Base-by-base conservation (phyloP, 208 protist genomes). In the Wallacemonas collosoma region DNA sequence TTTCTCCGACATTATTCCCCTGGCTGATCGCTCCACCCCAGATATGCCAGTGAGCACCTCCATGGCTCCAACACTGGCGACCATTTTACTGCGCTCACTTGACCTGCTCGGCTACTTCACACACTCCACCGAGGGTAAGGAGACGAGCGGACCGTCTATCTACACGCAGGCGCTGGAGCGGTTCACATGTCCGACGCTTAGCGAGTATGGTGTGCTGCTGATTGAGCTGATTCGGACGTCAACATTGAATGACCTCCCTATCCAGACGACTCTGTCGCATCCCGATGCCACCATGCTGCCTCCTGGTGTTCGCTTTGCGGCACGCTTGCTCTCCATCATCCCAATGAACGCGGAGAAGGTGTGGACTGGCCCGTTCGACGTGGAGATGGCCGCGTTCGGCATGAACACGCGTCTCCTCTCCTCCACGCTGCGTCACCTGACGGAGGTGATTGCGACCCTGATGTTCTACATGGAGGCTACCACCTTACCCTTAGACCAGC, bases 61-160 rank as follows among this genome's bases (percentile, higher is more conserved):
- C 82, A 48, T 86, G 70, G 47, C 62, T 51, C 71, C 80, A 48
- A 93, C 91, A 14, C 66, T 88, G 12, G 80, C 87, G 14, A 86
- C 70, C 41, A 75, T 89, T 62, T 86, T 94, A 60, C 79, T 97
- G 55, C 83, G 87, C 66, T 87, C 83, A n/a, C 82, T 97, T 45
- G 93, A 97, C 71, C 82, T 95, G 43, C 84, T 97, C 55, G 93
- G 93, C 58, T 97, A 97, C 77, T 90, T 97, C 71, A 93, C 91
- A 1, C 93, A 97, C 80, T 77, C 79, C 35, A 82, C 81, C 5
- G 39, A 76, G 43, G 76, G 79, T 36, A 41, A 67, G 38, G 79
- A 83, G 72, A 64, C 69, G 56, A 94, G 89, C 71, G 85, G 82
- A 55, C 77, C 82, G 7, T 90, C 81, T 6, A 55, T 85, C 38